A percentile compares a stretch with the other conserved stretches of the same genome.
These are phyloP conservation scores for Irpex sp. DNA, from an alignment of 1,284 basidiomycete species.

Conservation along the genomic window DNA sequence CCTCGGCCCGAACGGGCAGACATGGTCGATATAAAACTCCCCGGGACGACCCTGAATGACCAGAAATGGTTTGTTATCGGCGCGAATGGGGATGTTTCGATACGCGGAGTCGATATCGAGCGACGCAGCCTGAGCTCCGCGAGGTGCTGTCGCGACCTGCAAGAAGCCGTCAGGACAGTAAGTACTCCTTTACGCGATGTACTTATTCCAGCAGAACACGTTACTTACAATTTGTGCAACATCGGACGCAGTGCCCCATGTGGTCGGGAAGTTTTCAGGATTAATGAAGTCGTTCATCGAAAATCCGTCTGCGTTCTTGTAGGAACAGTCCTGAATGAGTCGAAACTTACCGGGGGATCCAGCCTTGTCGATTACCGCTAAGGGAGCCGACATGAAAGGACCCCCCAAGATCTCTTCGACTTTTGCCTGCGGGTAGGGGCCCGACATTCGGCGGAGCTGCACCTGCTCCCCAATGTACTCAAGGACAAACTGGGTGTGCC, in stretches of 20 bases:
- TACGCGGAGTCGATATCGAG: slow-evolving; percentile 32
- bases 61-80: not conserved
- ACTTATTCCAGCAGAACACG: not conserved
- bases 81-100: slow-evolving; percentile 24
- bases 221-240: slow-evolving; percentile 30
- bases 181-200: not conserved
- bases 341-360: slow-evolving; percentile 8
- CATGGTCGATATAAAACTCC: slow-evolving; percentile 26
- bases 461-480: not conserved
- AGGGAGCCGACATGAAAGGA: slow-evolving; percentile 20
- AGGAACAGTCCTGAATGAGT: slow-evolving; percentile 6
- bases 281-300: slow-evolving; percentile 29
- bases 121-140: slow-evolving; percentile 29
- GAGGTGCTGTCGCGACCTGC: slow-evolving; percentile 29
- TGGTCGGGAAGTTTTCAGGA: slow-evolving; percentile 29
- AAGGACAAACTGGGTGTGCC: not conserved
- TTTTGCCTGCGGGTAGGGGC: not conserved
- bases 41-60: slow-evolving; percentile 24
- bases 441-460: not conserved
- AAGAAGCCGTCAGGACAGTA: not conserved
- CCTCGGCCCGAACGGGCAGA: slow-evolving; percentile 27
- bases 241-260: slow-evolving; percentile 24
- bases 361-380: slow-evolving; percentile 17
- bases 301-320: slow-evolving; percentile 5
- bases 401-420: slow-evolving; percentile 24